Evolutionary conservation across 306 rosid species (phyloP).

Genomic region (Lathyrus oleraceus): DNA sequence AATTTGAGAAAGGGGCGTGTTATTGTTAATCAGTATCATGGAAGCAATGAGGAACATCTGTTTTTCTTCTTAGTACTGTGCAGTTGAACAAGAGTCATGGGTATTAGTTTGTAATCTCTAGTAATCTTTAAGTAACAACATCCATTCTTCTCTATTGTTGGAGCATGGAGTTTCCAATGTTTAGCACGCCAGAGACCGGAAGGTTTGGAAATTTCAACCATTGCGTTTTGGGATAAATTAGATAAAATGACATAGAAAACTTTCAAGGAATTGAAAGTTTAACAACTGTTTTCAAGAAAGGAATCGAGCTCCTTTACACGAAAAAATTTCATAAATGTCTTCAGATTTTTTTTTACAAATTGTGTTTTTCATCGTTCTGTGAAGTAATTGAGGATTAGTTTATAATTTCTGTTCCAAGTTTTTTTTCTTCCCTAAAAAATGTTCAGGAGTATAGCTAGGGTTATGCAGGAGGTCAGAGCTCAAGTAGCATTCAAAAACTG

Average conservation of each 20-base stretch:
- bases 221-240: neutral
- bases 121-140: neutral
- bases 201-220: slow-evolving; percentile 10
- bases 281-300: slow-evolving; percentile 2
- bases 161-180: neutral
- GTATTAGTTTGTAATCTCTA: neutral
- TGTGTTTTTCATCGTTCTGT: slow-evolving; percentile 6
- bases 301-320: neutral
- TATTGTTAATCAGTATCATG: too few species aligned
- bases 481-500: slow-evolving; percentile 25
- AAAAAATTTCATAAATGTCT: neutral
- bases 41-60: too few species aligned
- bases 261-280: neutral
- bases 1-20: slow-evolving; percentile 7
- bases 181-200: neutral
- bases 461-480: slow-evolving; percentile 9
- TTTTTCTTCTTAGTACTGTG: too few species aligned
- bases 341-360: slow-evolving; percentile 3
- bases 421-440: neutral
- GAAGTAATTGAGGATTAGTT: slow-evolving; percentile 19
- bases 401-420: slow-evolving; percentile 1
- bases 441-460: neutral
- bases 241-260: slow-evolving; percentile 6
- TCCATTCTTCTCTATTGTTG: neutral
- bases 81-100: neutral